Base-by-base conservation (phyloP, 768 basidiomycete species). In the Rhizopogon vesiculosus region DNA sequence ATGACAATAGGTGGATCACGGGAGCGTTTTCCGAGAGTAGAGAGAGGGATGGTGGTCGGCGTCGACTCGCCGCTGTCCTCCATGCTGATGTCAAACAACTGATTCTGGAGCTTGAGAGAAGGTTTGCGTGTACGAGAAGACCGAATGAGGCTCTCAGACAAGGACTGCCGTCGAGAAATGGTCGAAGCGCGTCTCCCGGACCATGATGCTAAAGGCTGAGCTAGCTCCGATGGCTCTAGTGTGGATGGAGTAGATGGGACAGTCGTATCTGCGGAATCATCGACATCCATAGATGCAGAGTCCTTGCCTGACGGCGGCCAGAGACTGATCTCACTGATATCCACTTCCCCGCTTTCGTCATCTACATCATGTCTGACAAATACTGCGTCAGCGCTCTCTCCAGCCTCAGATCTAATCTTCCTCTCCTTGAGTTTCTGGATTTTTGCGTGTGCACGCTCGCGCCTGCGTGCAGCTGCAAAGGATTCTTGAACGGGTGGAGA, bases 281-380 rank as follows among this genome's bases (percentile, higher is more conserved):
- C 66, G 45, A 46, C 50, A 42, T 62, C 62, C 63, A 59, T 55
- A 29, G 45, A 54, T 33, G 45, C 22, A 25, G 40, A 44, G 28
- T 63, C 60, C 44, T 59, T 53, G 45, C 53, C 59, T 19, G 56
- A 42, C 42, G 42, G 50, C 57, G 69, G 59, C 22, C 33, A 13
- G 12, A 46, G 53, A 62, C 59, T 69, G 63, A 44, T 69, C 25
- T 71, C 57, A 5, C 72, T 75, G 33, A 86, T 76, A 58, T 87
- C 84, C 10, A 86, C 83, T 41, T 84, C 81, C 45, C 70, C 75
- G 54, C 77, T 84, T 64, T 86, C 84, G 55, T 87, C 85, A 29
- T 78, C 82, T 3, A 78, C 64, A 59, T 87, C 85, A 29, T 74
- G 71, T 13, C 83, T 76, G 39, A 85, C 74, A 57, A 78, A 82